Evolutionary conservation across 192 early-diverging fungal genomes (phyloP).

Genomic region (Martensiomyces pterosporus): DNA sequence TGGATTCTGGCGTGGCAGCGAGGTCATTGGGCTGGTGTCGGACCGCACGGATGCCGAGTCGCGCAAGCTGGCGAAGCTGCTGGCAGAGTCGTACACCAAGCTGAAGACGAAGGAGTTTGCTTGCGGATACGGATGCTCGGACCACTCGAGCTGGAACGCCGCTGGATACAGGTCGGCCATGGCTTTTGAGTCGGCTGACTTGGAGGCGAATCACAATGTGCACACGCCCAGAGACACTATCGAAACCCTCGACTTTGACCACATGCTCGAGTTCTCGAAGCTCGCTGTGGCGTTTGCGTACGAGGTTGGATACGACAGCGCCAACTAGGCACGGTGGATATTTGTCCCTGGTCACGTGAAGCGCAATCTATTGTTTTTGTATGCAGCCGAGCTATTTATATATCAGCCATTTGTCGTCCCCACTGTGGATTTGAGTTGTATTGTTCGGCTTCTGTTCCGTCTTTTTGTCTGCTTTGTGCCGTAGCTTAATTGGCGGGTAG

Average conservation of each 20-base stretch:
- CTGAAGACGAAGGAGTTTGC: conserved; percentile 65
- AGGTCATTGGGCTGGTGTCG: conserved; percentile 73
- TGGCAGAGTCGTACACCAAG: conserved; percentile 63
- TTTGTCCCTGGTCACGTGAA: too few species aligned
- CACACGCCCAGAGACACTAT: conserved; percentile 79
- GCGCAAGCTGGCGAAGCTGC: conserved; percentile 51
- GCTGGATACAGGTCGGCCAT: conserved; percentile 86
- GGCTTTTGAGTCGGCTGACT: conserved; percentile 69
- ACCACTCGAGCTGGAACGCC: conserved; percentile 89
- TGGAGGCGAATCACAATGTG: conserved; percentile 73
- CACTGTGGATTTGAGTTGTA: too few species aligned
- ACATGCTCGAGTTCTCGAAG: conserved; percentile 87
- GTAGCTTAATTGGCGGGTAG: too few species aligned
- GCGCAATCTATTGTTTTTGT: too few species aligned
- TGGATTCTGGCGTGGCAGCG: conserved; percentile 66
- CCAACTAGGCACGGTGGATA: too few species aligned
- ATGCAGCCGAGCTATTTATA: too few species aligned
- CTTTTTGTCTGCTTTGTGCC: too few species aligned
- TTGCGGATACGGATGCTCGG: conserved; percentile 88
- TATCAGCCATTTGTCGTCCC: too few species aligned
- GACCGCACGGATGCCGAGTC: conserved; percentile 73
- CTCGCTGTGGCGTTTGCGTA: conserved; percentile 80
- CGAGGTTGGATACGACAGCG: conserved; percentile 57
- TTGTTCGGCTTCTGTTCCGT: too few species aligned
- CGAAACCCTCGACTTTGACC: conserved; percentile 73